Percentiles rank a stretch among this genome's conserved stretches.
phyloP scores from a whole-genome alignment of 371 early-diverging fungal genomes.

The Mortierella sp. region DNA sequence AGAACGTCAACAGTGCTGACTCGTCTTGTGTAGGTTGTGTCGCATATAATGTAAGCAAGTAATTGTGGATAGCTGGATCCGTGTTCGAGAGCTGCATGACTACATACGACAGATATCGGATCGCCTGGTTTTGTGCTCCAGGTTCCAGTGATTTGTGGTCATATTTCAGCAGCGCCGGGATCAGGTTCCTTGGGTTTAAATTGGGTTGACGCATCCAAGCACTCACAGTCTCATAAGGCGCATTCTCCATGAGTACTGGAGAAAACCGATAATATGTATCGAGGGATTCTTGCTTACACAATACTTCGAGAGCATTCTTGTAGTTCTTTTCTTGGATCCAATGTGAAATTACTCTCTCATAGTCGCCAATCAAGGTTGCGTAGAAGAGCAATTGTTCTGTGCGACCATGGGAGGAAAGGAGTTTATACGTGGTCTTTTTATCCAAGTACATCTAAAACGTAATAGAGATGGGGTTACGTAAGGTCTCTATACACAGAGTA shows the following conservation, averaged over 20 bases:
- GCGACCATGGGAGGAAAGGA: conserved; percentile 89
- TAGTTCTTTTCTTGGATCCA: conserved; percentile 85
- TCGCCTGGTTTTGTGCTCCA: conserved; percentile 81
- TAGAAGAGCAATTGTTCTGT: conserved; percentile 81
- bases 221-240: conserved; percentile 84
- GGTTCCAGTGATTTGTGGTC: conserved; percentile 60
- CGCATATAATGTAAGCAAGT: conserved; percentile 86
- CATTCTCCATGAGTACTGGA: conserved; percentile 82
- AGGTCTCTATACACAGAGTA: neutral
- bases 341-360: conserved; percentile 82
- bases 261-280: conserved; percentile 91
- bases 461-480: neutral
- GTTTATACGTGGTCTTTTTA: conserved; percentile 76
- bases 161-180: conserved; percentile 90
- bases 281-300: conserved; percentile 77
- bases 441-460: conserved; percentile 63
- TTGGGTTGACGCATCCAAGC: conserved; percentile 87
- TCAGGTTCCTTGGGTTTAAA: conserved; percentile 84
- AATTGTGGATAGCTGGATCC: conserved; percentile 93
- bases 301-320: conserved; percentile 77
- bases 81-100: conserved; percentile 80
- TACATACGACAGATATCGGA: conserved; percentile 89
- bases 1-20: conserved; percentile 71
- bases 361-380: conserved; percentile 84
- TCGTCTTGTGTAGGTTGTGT: conserved; percentile 78